These are phyloP conservation scores for Kluyveromyces siamensis DNA, from an alignment of 805 yeast species.

Conservation along the genomic window DNA sequence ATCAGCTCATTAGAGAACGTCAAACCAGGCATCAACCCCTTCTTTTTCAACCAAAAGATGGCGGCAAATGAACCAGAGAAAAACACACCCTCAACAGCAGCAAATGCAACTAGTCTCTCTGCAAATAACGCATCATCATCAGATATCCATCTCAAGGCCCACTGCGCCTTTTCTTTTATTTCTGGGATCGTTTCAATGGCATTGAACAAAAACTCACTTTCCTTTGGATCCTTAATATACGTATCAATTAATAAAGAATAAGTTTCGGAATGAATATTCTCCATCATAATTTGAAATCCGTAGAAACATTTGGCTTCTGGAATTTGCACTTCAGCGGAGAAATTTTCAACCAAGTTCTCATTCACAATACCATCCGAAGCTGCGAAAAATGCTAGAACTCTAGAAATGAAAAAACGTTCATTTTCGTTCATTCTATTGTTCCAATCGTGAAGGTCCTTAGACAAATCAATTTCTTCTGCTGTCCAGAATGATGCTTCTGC, in stretches of 20 bases:
- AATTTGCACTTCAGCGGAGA: constrained; percentile 92
- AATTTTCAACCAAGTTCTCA: constrained; percentile 94
- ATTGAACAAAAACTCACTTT: constrained; percentile 81
- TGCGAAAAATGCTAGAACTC: constrained; percentile 95
- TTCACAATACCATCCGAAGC: constrained; percentile 98
- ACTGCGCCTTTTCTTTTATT: constrained; percentile 93
- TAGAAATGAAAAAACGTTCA: constrained; percentile 85
- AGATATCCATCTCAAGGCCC: constrained; percentile 97
- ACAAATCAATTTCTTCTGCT: constrained; percentile 94
- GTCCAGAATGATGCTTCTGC: constrained; percentile 99
- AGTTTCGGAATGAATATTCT: constrained; percentile 96
- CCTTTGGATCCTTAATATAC: constrained; percentile 92
- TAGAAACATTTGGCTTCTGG: constrained; percentile 98
- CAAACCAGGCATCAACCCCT: constrained; percentile 98
- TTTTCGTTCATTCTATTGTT: constrained; percentile 78
- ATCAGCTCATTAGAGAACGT: constrained; percentile 96
- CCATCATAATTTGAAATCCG: constrained; percentile 99
- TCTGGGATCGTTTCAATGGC: constrained; percentile 96
- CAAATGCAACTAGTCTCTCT: constrained; percentile 95
- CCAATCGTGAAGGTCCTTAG: constrained; percentile 92
- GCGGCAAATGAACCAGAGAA: constrained; percentile 98
- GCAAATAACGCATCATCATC: constrained; percentile 84
- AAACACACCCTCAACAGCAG: constrained; percentile 98
- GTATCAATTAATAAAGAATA: constrained; percentile 91
- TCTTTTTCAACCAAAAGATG: constrained; percentile 96